Base-by-base conservation (phyloP, 2,329 filamentous ascomycete species). In the Claviceps purpurea region DNA sequence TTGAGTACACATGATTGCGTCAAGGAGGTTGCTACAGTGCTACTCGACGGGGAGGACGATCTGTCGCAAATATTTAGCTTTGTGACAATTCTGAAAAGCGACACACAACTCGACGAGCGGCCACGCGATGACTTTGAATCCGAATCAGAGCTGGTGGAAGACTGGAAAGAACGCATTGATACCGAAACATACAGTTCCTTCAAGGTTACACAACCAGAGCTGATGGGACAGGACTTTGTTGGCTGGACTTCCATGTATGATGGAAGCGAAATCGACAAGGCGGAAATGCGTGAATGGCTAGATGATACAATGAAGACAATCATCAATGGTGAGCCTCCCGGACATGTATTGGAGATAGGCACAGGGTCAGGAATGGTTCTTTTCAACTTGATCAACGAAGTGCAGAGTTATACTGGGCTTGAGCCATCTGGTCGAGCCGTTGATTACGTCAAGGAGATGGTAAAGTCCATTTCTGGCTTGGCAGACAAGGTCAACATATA, bases 171-270 rank as follows among this genome's bases (percentile, higher is more conserved):
- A 47, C 16, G 38, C 47, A 5, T 50, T 38, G 45, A 47, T 30
- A n/a, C 45, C 8, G 45, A 30, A 1, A 38, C 45, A 11, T 49
- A 49, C n/a, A 22, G 2, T 39, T 39, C 5, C 5, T 39, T 39
- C 2, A 16, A 39, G 38, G 13, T 4, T 16, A 39, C 2, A 16
- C 38, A 3, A 39, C 20, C 57, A 63, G 30, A 18, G 22, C 40
- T 13, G n/a, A 24, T 49, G 14, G 64, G 63, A 0, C 50, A 52
- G 2, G 64, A 67, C 40, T 66, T 66, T 30, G 56, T 55, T 0
- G 61, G 59, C 10, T 66, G 65, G 65, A 64, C 56, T 4, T 66
- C 64, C 0, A 64, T 63, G 60, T 65, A 64, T 34, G 59, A 65
- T 40, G 64, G 62, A 4, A 55, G 14, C 0, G 10, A 53, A 1